Evolutionary conservation across 2,329 filamentous ascomycete species (phyloP).

Genomic region (Phialocephala subalpina): DNA sequence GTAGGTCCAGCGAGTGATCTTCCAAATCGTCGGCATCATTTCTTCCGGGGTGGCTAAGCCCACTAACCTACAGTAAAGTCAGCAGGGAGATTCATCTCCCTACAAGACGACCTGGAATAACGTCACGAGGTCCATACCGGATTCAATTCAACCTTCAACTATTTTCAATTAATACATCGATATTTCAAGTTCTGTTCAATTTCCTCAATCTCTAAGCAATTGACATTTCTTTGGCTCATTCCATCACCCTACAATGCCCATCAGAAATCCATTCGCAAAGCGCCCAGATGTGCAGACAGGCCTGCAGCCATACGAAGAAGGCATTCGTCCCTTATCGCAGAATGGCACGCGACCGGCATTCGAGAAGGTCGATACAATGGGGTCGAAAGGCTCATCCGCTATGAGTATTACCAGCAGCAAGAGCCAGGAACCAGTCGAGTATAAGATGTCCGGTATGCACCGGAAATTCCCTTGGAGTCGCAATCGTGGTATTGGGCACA

Average conservation of each 20-base stretch:
- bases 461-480: constrained; percentile 26
- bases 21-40: background rate
- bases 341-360: constrained; percentile 60
- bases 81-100: constrained; percentile 18
- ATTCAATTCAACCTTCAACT: background rate
- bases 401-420: constrained; percentile 68
- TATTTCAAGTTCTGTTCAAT: background rate
- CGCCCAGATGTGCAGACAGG: constrained; percentile 53
- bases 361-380: constrained; percentile 68
- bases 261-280: constrained; percentile 76
- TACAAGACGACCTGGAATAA: constrained; percentile 8
- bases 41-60: constrained; percentile 16
- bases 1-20: constrained; percentile 3
- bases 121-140: constrained; percentile 18
- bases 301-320: constrained; percentile 56
- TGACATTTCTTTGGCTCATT: background rate
- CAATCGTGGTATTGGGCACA: background rate
- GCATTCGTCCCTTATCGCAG: constrained; percentile 52
- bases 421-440: constrained; percentile 73
- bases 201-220: constrained; percentile 2
- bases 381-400: constrained; percentile 67
- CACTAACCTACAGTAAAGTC: constrained; percentile 7
- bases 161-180: constrained; percentile 1
- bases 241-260: constrained; percentile 60
- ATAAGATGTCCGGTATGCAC: constrained; percentile 79